phyloP scores from a whole-genome alignment of 768 basidiomycete species.

The Dioszegia crocea region DNA sequence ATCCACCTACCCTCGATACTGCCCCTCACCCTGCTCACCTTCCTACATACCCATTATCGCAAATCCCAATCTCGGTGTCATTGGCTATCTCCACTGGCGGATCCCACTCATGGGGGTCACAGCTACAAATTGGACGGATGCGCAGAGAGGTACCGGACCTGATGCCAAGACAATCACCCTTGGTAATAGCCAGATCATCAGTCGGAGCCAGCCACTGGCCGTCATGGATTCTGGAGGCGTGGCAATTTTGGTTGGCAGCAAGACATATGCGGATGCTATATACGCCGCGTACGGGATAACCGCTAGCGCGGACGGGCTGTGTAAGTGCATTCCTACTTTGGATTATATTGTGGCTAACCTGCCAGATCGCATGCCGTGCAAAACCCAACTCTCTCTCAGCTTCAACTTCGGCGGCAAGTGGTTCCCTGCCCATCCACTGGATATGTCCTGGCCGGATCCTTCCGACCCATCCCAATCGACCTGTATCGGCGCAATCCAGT shows the following conservation, averaged over 20 bases:
- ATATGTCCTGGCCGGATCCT: constrained; percentile 43
- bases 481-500: constrained; percentile 48
- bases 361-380: constrained; percentile 46
- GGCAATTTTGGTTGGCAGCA: constrained; percentile 40
- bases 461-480: constrained; percentile 34
- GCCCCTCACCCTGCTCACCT: constrained; percentile 38
- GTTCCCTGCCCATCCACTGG: constrained; percentile 45
- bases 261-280: constrained; percentile 36
- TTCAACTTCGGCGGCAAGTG: constrained; percentile 40
- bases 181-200: constrained; percentile 25
- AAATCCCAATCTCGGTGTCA: constrained; percentile 34
- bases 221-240: constrained; percentile 48
- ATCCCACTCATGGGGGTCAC: constrained; percentile 35
- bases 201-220: constrained; percentile 34
- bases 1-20: constrained; percentile 19
- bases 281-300: constrained; percentile 36
- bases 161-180: constrained; percentile 19
- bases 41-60: constrained; percentile 41
- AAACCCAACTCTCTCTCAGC: constrained; percentile 32
- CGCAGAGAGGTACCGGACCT: constrained; percentile 21
- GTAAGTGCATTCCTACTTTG: constrained; percentile 25
- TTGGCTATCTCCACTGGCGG: constrained; percentile 44
- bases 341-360: background rate
- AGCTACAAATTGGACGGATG: constrained; percentile 27
- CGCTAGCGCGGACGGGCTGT: constrained; percentile 42